Conservation (phyloP, 2,329 filamentous ascomycete genomes). For the Colletotrichum sp. region DNA sequence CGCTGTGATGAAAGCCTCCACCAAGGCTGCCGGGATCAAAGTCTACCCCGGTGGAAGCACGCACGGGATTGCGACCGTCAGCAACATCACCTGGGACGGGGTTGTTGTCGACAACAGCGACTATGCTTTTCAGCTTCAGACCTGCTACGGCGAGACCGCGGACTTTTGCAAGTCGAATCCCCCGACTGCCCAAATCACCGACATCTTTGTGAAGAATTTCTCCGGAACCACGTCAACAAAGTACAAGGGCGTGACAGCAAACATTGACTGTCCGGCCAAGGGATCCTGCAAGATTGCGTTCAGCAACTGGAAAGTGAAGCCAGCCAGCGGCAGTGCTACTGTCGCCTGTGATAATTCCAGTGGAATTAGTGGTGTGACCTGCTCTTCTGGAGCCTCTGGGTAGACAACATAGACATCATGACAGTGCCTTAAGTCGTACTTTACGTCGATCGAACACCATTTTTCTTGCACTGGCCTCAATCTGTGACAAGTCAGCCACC, state of each 20-base stretch:
- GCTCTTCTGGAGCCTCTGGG: background rate
- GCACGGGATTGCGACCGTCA: conserved; percentile 40
- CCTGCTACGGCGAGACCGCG: conserved; percentile 42
- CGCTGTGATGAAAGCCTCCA: conserved; percentile 44
- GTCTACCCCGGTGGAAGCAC: conserved; percentile 42
- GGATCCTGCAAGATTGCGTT: conserved; percentile 43
- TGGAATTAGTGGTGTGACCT: background rate
- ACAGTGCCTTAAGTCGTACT: fast-evolving
- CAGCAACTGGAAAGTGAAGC: conserved; percentile 34
- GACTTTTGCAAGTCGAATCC: conserved; percentile 39
- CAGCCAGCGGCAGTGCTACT: background rate
- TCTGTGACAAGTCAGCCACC: fast-evolving
- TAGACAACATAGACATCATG: background rate
- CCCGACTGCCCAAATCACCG: conserved; percentile 36
- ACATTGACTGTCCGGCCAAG: conserved; percentile 40
- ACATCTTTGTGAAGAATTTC: conserved; percentile 40
- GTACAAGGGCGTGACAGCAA: conserved; percentile 37
- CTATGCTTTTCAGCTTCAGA: conserved; percentile 51
- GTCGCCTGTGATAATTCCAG: background rate
- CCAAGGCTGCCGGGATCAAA: conserved; percentile 52
- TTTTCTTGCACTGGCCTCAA: background rate
- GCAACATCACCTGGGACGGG: conserved; percentile 44
- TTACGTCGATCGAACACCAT: fast-evolving
- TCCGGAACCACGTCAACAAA: conserved; percentile 41
- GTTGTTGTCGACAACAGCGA: conserved; percentile 41